Base-by-base conservation (phyloP, 495 filamentous ascomycete species). In the Neurospora sp. region DNA sequence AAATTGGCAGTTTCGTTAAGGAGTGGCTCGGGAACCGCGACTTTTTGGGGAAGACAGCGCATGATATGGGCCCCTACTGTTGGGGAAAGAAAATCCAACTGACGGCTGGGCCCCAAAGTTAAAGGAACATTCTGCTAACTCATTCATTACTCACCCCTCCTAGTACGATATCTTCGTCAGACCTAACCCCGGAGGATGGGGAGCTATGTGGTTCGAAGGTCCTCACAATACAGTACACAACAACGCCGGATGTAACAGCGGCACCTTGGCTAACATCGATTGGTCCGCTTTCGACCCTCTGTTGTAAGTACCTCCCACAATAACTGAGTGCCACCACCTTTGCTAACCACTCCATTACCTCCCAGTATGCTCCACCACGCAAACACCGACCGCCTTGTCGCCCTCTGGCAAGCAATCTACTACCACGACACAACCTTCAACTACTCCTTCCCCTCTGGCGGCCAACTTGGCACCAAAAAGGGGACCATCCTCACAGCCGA, bases 301-400 rank as follows among this genome's bases (percentile, higher is more conserved):
- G 38, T 83, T 84, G 81, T 82, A 73, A 16, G 82, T 76, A 4
- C 27, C 14, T 66, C 40, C 7, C 18, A 40, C 9, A 4, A 20
- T 38, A 72, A 73, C 14, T 1, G 41, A 44, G 9, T 38, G 11
- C 14, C 40, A 69, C 18, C 8, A n/a, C 37, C 27, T 27, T 59
- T 70, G 11, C 37, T 37, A 18, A 20, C 8, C 2, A n/a, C 20
- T 27, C 53, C 68, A 9, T 35, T 39, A 31, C 7, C 7, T 11
- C 31, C 10, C 42, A 83, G 82, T 68, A 80, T 84, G 79, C 78
- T 83, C 40, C 78, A 84, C 73, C 81, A 84, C 76, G 79, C 78
- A 72, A 86, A 88, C 71, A 75, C 86, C 53, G 86, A 87, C 78
- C 83, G 84, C 20, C 78, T 86, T 38, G 73, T 83, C 31, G 83